Evolutionary conservation across 805 yeast genomes (phyloP).

Genomic region (Candida krabiensis): DNA sequence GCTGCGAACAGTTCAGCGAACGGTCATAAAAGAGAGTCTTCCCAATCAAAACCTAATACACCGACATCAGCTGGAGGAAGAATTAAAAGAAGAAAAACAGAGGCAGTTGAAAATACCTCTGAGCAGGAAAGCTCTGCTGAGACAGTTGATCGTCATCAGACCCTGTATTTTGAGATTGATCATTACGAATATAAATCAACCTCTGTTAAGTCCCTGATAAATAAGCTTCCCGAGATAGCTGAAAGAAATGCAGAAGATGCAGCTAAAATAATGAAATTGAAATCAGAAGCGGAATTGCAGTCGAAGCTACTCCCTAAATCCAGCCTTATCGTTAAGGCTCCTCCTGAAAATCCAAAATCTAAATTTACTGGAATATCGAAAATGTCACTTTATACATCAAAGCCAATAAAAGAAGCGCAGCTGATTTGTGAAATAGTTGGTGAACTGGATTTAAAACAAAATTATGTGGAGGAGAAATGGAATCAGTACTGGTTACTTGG

Average conservation of each 20-base stretch:
- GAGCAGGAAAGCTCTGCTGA: slow-evolving; percentile 44
- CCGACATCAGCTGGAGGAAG: slow-evolving; percentile 39
- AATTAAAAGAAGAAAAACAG: slow-evolving; percentile 36
- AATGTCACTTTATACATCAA: slow-evolving; percentile 55
- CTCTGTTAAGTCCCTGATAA: slow-evolving; percentile 29
- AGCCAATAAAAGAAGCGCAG: slow-evolving; percentile 44
- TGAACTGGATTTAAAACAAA: slow-evolving; percentile 63
- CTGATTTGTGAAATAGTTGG: slow-evolving; percentile 68
- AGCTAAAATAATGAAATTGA: slow-evolving; percentile 20
- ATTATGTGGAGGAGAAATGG: slow-evolving; percentile 60
- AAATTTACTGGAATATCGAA: slow-evolving; percentile 69
- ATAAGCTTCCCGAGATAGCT: slow-evolving; percentile 26
- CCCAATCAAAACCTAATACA: slow-evolving; percentile 12
- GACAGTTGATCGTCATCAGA: slow-evolving; percentile 48
- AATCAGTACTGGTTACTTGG: slow-evolving; percentile 82
- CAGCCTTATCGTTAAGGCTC: slow-evolving; percentile 45
- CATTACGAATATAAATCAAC: slow-evolving; percentile 46
- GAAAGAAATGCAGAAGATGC: slow-evolving; percentile 16
- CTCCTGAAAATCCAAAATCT: slow-evolving; percentile 57
- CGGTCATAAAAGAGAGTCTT: slow-evolving; percentile 10
- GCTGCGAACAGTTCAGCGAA: background rate
- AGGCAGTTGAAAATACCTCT: slow-evolving; percentile 18
- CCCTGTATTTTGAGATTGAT: slow-evolving; percentile 49
- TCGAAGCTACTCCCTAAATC: slow-evolving; percentile 7
- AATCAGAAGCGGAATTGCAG: slow-evolving; percentile 27